These are phyloP conservation scores for Linnemannia zychae DNA, from an alignment of 192 early-diverging fungal species.

Conservation along the genomic window DNA sequence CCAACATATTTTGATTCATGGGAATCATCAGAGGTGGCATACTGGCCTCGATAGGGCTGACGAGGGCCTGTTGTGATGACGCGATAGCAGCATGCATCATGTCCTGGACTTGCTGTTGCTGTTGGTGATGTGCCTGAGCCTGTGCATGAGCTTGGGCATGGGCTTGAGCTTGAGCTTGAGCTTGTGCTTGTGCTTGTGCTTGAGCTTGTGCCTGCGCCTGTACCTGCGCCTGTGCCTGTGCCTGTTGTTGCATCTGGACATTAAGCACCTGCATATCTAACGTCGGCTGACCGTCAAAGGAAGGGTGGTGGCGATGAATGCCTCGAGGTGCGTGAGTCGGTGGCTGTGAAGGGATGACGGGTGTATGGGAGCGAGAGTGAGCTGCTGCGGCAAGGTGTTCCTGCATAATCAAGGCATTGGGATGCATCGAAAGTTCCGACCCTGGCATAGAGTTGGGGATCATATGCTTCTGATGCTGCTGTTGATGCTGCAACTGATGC, in stretches of 20 bases:
- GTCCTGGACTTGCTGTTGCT: slow-evolving; percentile 33
- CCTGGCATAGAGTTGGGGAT: slow-evolving; percentile 12
- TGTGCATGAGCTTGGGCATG: slow-evolving; percentile 21
- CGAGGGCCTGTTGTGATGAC: slow-evolving; percentile 32
- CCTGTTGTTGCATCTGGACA: slow-evolving; percentile 50
- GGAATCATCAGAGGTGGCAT: slow-evolving; percentile 37
- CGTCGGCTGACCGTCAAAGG: slow-evolving; percentile 39
- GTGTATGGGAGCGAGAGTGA: slow-evolving; percentile 46
- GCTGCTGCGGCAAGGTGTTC: slow-evolving; percentile 42
- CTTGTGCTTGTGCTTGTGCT: slow-evolving; percentile 29
- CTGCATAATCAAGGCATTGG: slow-evolving; percentile 41
- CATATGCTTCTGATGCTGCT: slow-evolving; percentile 23
- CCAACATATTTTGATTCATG: slow-evolving; percentile 20
- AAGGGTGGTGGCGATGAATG: slow-evolving; percentile 34
- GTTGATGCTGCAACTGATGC: slow-evolving; percentile 14
- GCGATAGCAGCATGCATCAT: slow-evolving; percentile 33
- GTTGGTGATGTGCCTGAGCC: slow-evolving; percentile 31
- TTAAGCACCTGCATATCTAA: slow-evolving; percentile 30
- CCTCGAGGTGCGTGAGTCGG: slow-evolving; percentile 11
- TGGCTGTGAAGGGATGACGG: slow-evolving; percentile 46
- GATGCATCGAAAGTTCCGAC: slow-evolving; percentile 24
- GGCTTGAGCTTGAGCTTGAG: slow-evolving; percentile 19
- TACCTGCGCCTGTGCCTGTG: slow-evolving; percentile 18
- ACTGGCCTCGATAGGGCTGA: slow-evolving; percentile 30
- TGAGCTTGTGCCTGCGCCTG: slow-evolving; percentile 21